Base-by-base conservation (phyloP, 1,284 basidiomycete species). In the Sanghuangporus baumii region DNA sequence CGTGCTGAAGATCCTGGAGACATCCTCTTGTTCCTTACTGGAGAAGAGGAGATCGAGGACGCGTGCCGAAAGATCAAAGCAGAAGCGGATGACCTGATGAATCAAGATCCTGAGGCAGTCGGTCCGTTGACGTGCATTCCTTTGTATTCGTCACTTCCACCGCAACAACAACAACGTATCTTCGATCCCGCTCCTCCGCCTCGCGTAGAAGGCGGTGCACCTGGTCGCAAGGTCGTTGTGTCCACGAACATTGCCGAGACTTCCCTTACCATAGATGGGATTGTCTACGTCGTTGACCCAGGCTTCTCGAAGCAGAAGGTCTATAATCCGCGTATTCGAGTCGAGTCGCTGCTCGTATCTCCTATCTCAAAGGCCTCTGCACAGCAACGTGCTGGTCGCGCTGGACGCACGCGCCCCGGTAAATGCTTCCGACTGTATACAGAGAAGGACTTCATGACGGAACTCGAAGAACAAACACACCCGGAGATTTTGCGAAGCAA, bases 171-270 rank as follows among this genome's bases (percentile, higher is more conserved):
- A 74, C 94, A 97, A 72, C 87, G 91, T 7, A 98, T 99, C 74
- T 99, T 98, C 74, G 94, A 97, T 68, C 79, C 91, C 0, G 81
- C 95, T 2, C 95, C 96, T 0, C 71, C 79, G 1, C 74, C 92
- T 0, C 78, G 81, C 5, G 80, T 76, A 0, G 74, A 82, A 0
- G 86, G 81, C 62, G 90, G 93, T 1, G 89, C 93, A 0, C 88
- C 91, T 0, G 94, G 96, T 0, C 86, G 96, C 66, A 99, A 99
- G 75, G 86, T 98, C 37, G 93, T 99, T 55, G 80, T 99, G 0
- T 94, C 94, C 12, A 99, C 97, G 40, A 99, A 99, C 75, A 96
- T 99, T 66, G 97, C 97, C 7, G 96, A 99, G 76, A 99, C 97
- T 0, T 97, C 94, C 9, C 78, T 99, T 41, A 99, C 96, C 1